These are phyloP conservation scores for Blastobotrys elegans DNA, from an alignment of 1,139 yeast genomes.

Conservation along the genomic window DNA sequence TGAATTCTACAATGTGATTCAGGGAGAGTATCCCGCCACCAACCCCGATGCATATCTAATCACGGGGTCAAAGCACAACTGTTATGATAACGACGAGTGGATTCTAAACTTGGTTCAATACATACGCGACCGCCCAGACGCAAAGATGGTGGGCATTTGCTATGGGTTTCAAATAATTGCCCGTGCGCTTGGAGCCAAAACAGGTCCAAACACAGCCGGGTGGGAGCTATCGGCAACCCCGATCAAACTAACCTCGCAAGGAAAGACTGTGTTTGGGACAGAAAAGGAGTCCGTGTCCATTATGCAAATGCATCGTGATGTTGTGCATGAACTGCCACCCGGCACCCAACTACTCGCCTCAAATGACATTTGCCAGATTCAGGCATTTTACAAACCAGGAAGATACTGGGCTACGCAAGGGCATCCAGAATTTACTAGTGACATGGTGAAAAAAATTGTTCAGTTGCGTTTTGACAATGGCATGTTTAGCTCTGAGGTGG, in stretches of 20 bases:
- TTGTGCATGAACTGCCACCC: constrained; percentile 48
- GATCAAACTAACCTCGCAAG: constrained; percentile 42
- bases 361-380: constrained; percentile 52
- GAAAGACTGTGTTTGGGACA: constrained; percentile 24
- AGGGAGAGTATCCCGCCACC: constrained; percentile 37
- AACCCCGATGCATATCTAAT: constrained; percentile 45
- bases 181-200: constrained; percentile 57
- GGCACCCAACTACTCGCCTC: constrained; percentile 38
- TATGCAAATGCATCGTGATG: constrained; percentile 68
- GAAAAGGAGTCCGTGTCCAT: constrained; percentile 36
- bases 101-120: constrained; percentile 42
- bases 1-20: constrained; percentile 45
- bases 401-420: constrained; percentile 72
- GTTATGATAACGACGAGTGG: constrained; percentile 55
- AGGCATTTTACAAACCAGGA: constrained; percentile 52
- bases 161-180: constrained; percentile 75
- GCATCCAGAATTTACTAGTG: constrained; percentile 72
- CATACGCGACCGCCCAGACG: constrained; percentile 23
- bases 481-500: constrained; percentile 21
- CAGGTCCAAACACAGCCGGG: constrained; percentile 54
- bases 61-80: constrained; percentile 62
- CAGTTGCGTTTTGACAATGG: constrained; percentile 22
- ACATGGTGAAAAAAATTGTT: constrained; percentile 31
- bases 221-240: constrained; percentile 69
- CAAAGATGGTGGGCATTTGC: constrained; percentile 54